Evolutionary conservation across 768 basidiomycete species (phyloP), one percentile per base, ranked within the genome.

Genomic region (Trametes cinnabarina): DNA sequence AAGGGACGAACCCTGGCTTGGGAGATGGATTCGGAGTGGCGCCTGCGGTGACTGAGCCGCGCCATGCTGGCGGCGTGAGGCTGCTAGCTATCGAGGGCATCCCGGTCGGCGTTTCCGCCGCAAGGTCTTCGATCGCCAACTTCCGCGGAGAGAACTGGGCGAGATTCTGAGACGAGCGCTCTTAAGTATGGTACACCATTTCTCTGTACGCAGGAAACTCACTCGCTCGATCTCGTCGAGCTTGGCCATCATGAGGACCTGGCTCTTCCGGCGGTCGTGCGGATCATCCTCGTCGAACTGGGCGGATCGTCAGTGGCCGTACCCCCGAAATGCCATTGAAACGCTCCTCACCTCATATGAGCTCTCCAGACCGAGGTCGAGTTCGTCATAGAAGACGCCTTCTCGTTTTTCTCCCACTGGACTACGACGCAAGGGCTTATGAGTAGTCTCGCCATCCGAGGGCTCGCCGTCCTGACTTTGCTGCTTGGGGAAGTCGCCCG

Each of bases 151-250:
- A 68, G 55, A 69, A 62, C 62, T 67, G 63, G 14, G 59, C 55
- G 17, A 71, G 66, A 19, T 49, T 65, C 66, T 69, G 26, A 19
- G 15, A 9, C 35, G 17, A 30, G 15, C 35, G 4, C 47, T 60
- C 23, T n/a, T n/a, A n/a, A 57, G 28, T 7, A 47, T 2, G 30
- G 6, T 14, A 35, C 12, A 4, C 23, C 14, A n/a, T 4, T 44
- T 41, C 25, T 22, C 8, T 48, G 39, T 19, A 63, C 40, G 65
- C 65, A 7, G 59, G 11, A 77, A 63, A 28, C 54, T 47, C 46
- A 80, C 89, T 77, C 80, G 80, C 68, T 93, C 90, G 46, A 93
- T 87, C 70, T 88, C 87, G 67, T 93, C 91, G 22, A 93, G 73
- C 68, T 87, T 82, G 17, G 85, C 84, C 63, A 78, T 84, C 84